Percentiles rank a stretch among this genome's conserved stretches.
Evolutionary conservation across 495 filamentous ascomycete species (phyloP).

Genomic region (Sabuloglossum arenarium): DNA sequence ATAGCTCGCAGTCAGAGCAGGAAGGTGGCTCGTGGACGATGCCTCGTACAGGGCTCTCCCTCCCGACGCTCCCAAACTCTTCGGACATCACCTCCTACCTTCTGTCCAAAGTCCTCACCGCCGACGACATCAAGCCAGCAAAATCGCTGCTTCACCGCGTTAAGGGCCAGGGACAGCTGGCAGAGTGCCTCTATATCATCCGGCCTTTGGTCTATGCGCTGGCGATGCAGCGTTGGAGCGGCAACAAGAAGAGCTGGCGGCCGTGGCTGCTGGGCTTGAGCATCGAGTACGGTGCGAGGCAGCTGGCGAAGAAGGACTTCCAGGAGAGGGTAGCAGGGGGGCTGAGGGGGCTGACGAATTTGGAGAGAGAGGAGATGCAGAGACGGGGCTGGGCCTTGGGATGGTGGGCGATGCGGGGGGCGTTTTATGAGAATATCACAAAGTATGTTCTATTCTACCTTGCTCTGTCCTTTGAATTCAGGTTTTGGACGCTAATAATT

Average conservation of each 20-base stretch:
- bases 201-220: slow-evolving; percentile 77
- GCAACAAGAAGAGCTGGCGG: slow-evolving; percentile 45
- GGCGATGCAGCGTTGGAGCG: slow-evolving; percentile 48
- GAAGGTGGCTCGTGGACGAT: slow-evolving; percentile 60
- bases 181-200: slow-evolving; percentile 79
- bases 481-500: slow-evolving; percentile 11
- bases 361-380: slow-evolving; percentile 74
- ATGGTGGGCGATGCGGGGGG: slow-evolving; percentile 91
- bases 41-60: slow-evolving; percentile 71
- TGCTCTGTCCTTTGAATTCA: neutral
- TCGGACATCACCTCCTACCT: slow-evolving; percentile 75
- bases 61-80: slow-evolving; percentile 72
- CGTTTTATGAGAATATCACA: slow-evolving; percentile 87
- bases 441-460: slow-evolving; percentile 26
- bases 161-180: slow-evolving; percentile 44
- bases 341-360: slow-evolving; percentile 51
- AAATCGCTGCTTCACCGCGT: slow-evolving; percentile 59
- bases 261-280: slow-evolving; percentile 81
- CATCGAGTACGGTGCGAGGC: slow-evolving; percentile 70
- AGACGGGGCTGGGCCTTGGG: slow-evolving; percentile 73
- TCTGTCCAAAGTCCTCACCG: slow-evolving; percentile 74
- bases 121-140: slow-evolving; percentile 89
- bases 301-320: slow-evolving; percentile 56
- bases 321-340: slow-evolving; percentile 41
- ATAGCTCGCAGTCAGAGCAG: slow-evolving; percentile 4